phyloP scores from a whole-genome alignment of 768 basidiomycete species.

The Auriscalpium orientale region DNA sequence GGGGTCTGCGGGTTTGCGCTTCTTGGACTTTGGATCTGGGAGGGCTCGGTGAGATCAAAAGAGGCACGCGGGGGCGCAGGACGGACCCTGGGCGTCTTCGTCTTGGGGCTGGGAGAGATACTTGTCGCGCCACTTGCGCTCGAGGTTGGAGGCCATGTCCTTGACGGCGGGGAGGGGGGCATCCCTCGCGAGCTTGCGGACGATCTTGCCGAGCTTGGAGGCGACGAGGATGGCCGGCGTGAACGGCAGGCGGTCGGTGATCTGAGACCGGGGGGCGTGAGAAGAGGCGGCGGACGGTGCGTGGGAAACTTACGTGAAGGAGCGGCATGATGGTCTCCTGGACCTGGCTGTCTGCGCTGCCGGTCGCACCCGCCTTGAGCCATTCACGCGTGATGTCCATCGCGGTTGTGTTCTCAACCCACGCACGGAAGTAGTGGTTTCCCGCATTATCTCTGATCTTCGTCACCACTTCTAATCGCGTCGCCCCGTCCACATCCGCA shows the following conservation, averaged over 20 bases:
- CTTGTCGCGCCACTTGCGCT: slow-evolving; percentile 72
- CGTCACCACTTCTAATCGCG: slow-evolving; percentile 68
- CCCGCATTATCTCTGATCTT: slow-evolving; percentile 79
- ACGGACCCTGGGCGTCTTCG: slow-evolving; percentile 57
- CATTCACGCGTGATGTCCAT: slow-evolving; percentile 78
- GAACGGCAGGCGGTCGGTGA: slow-evolving; percentile 78
- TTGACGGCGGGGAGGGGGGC: slow-evolving; percentile 76
- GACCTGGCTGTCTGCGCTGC: slow-evolving; percentile 44
- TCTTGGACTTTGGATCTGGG: slow-evolving; percentile 42
- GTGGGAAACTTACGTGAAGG: slow-evolving; percentile 59
- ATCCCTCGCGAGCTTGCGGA: slow-evolving; percentile 71
- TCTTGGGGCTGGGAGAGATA: slow-evolving; percentile 40
- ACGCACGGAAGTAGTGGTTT: slow-evolving; percentile 82
- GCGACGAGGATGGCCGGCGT: slow-evolving; percentile 58
- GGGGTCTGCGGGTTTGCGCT: slow-evolving; percentile 61
- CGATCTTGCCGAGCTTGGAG: slow-evolving; percentile 74
- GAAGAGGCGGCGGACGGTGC: not conserved
- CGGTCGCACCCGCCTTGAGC: slow-evolving; percentile 63
- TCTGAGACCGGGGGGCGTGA: slow-evolving; percentile 35
- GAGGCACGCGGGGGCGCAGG: slow-evolving; percentile 39
- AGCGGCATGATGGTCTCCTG: slow-evolving; percentile 81
- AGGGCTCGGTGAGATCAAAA: slow-evolving; percentile 13
- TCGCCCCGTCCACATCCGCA: slow-evolving; percentile 54
- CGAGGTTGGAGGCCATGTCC: slow-evolving; percentile 88
- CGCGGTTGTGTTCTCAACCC: slow-evolving; percentile 68